Evolutionary conservation across 129 eudicot genomes (phyloP).

Genomic region (Solidago caesia): DNA sequence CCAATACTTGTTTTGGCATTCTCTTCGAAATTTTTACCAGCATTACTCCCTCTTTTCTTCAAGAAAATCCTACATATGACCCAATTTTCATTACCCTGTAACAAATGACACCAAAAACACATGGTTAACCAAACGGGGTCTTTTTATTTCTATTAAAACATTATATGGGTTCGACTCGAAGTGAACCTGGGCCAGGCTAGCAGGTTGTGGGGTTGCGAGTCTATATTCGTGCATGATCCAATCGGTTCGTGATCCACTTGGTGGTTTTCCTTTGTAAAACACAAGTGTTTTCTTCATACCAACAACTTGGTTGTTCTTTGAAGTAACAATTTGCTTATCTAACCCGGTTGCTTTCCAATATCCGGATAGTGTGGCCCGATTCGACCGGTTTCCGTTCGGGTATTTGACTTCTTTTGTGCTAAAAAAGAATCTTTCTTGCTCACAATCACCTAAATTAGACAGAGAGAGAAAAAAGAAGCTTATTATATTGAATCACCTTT

Average conservation of each 20-base stretch:
- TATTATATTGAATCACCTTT: neutral
- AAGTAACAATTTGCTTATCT: constrained; percentile 23
- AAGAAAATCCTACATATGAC: constrained; percentile 82
- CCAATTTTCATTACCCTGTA: constrained; percentile 58
- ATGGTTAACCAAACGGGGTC: neutral
- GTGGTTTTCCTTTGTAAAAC: constrained; percentile 35
- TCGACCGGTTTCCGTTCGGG: constrained; percentile 32
- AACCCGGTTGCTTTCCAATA: constrained; percentile 26
- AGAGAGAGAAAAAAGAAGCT: neutral
- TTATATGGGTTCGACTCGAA: too few species aligned
- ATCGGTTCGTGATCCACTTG: constrained; percentile 23
- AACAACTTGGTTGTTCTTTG: constrained; percentile 23
- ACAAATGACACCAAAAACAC: neutral
- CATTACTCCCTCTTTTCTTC: constrained; percentile 55
- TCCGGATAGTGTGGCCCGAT: constrained; percentile 34
- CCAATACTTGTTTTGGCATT: constrained; percentile 1
- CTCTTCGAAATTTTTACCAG: constrained; percentile 30
- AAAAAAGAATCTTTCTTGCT: constrained; percentile 39
- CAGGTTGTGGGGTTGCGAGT: constrained; percentile 24
- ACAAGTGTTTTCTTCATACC: constrained; percentile 37
- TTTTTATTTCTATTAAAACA: neutral
- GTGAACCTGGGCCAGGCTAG: constrained; percentile 14
- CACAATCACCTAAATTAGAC: constrained; percentile 12
- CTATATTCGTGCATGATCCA: constrained; percentile 41
- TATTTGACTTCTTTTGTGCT: constrained; percentile 31